phyloP scores from a whole-genome alignment of 176 grass and related monocot genomes.

The Pharus latifolius region DNA sequence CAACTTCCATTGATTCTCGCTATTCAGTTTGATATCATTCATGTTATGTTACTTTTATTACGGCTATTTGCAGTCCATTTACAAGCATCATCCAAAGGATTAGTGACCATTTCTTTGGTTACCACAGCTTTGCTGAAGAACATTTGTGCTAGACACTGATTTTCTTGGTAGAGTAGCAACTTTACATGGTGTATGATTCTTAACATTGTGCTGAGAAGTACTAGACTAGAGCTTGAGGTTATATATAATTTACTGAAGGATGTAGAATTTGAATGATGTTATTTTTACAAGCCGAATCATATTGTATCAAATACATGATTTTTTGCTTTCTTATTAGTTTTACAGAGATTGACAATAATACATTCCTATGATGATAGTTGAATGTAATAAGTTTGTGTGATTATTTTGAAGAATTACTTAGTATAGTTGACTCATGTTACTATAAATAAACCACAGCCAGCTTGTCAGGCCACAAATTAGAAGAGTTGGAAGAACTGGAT shows the following conservation, averaged over 20 bases:
- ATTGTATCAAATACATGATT: neutral
- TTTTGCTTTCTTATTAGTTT: neutral
- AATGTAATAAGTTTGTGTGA: neutral
- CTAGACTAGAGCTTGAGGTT: neutral
- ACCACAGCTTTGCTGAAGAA: neutral
- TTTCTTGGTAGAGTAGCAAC: neutral
- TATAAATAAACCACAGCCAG: conserved; percentile 46
- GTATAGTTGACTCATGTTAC: conserved; percentile 13
- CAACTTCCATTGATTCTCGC: neutral
- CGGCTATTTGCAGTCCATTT: neutral
- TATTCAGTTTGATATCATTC: neutral
- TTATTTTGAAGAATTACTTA: neutral
- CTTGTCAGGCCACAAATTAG: conserved; percentile 66
- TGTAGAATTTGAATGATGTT: neutral
- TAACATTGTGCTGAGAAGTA: neutral
- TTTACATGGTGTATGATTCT: neutral
- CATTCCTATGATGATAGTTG: neutral
- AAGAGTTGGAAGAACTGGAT: conserved; percentile 56
- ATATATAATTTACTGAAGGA: neutral
- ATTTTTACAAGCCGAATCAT: too few relatives aligned
- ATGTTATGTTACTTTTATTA: neutral
- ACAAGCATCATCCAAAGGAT: neutral
- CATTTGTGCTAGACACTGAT: neutral
- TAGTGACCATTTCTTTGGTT: neutral
- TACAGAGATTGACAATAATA: neutral